Base-by-base conservation (phyloP, 2,329 filamentous ascomycete genomes). In the Colletotrichum godetiae region DNA sequence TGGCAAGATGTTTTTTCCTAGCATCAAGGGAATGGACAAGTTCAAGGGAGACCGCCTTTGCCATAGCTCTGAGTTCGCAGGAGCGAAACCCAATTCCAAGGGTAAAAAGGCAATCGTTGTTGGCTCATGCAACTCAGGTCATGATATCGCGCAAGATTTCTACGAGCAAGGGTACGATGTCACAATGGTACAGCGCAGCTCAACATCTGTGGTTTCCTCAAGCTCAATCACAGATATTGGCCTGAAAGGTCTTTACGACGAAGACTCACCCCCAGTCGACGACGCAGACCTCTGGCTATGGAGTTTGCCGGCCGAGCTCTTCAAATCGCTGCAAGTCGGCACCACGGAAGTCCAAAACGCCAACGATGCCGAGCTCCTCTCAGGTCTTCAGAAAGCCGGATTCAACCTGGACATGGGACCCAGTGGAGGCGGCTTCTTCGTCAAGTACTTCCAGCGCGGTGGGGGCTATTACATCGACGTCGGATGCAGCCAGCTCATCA, bases 111-210 rank as follows among this genome's bases (percentile, higher is more conserved):
- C 89, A 0, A 82, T 93, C 1, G 88, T 94, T 0, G 86, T 94
- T 0, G 92, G 92, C 1, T 91, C 89, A 1, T 92, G 92, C 81
- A 94, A 93, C 80, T 93, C 90, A 0, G 90, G 86, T 7, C 91
- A 93, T 75, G 92, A 94, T 75, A 93, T 94, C 68, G 89, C 91
- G 0, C 91, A 93, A 68, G 91, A 93, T 74, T 93, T 88, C 76
- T 86, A 88, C 46, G 91, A 93, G 76, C 90, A 91, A 60, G 92
- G 92, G 0, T 92, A 91, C 75, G 84, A 90, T 5, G 88, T 94
- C 1, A 94, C 92, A 0, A 91, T 94, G 80, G 87, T 94, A 0
- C 93, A 95, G 81, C 88, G 93, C 6, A 91, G 89, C 1, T 89
- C 87, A 5, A 94, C 93, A 0, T 90, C 88, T 65, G 91, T 94